Evolutionary conservation across 2,329 filamentous ascomycete species (phyloP).

Genomic region (Penicillium sp.): DNA sequence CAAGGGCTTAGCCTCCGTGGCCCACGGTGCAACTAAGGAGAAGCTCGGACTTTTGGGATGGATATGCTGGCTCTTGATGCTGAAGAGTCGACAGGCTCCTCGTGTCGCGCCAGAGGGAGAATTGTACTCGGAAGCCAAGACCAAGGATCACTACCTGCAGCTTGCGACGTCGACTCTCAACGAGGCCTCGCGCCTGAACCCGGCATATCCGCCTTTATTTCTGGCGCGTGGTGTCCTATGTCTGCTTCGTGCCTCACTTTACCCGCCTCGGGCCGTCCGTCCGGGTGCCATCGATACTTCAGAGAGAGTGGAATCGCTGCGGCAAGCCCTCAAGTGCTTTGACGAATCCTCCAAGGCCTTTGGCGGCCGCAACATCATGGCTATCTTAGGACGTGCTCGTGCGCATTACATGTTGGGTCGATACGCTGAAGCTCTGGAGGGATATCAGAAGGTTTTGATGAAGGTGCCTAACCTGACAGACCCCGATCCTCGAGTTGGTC

Average conservation of each 20-base stretch:
- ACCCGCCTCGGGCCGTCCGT: constrained; percentile 66
- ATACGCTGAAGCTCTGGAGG: constrained; percentile 75
- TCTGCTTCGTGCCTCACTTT: constrained; percentile 80
- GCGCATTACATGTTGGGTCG: constrained; percentile 82
- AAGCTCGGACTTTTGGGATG: constrained; percentile 80
- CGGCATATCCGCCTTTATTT: constrained; percentile 85
- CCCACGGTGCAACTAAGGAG: constrained; percentile 69
- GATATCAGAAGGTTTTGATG: constrained; percentile 81
- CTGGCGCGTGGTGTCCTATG: constrained; percentile 86
- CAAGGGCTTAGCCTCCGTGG: constrained; percentile 70
- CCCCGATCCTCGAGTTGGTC: constrained; percentile 91
- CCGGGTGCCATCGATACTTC: constrained; percentile 62
- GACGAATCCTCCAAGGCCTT: constrained; percentile 89
- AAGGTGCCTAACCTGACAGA: constrained; percentile 86
- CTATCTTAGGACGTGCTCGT: constrained; percentile 82
- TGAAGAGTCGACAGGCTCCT: constrained; percentile 80
- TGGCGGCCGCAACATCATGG: constrained; percentile 83
- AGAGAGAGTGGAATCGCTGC: constrained; percentile 74
- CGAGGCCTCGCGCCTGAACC: constrained; percentile 91
- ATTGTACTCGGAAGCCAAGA: constrained; percentile 69
- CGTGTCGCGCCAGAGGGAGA: constrained; percentile 63
- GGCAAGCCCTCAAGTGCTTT: constrained; percentile 85
- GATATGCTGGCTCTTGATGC: constrained; percentile 86
- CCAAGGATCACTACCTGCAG: constrained; percentile 90
- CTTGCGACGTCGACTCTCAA: constrained; percentile 88